These are phyloP conservation scores for Neofusicoccum sp. DNA, from an alignment of 2,329 filamentous ascomycete genomes.

Conservation along the genomic window DNA sequence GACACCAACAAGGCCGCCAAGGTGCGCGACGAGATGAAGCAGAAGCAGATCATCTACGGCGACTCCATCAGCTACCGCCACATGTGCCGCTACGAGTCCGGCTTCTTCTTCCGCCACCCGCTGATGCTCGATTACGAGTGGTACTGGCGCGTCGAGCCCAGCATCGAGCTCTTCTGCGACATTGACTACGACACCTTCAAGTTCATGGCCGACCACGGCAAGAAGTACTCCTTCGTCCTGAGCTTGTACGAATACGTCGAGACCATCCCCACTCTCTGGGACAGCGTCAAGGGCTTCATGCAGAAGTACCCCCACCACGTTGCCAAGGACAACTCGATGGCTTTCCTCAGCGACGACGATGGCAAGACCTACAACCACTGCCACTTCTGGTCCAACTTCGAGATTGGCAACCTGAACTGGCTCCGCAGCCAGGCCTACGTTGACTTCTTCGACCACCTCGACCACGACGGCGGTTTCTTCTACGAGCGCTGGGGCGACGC, in stretches of 20 bases:
- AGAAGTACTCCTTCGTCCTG: slow-evolving; percentile 97
- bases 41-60: slow-evolving; percentile 96
- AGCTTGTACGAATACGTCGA: slow-evolving; percentile 96
- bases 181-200: slow-evolving; percentile 95
- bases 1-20: slow-evolving; percentile 90
- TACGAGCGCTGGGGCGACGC: slow-evolving; percentile 99
- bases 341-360: slow-evolving; percentile 85
- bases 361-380: slow-evolving; percentile 95
- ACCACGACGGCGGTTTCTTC: slow-evolving; percentile 93
- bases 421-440: slow-evolving; percentile 83
- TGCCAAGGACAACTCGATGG: slow-evolving; percentile 78
- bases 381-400: slow-evolving; percentile 99
- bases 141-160: slow-evolving; percentile 99
- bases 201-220: slow-evolving; percentile 91
- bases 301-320: slow-evolving; percentile 87
- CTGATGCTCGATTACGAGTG: slow-evolving; percentile 96
- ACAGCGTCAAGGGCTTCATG: slow-evolving; percentile 93
- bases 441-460: slow-evolving; percentile 86
- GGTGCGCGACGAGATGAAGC: slow-evolving; percentile 90
- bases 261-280: slow-evolving; percentile 94
- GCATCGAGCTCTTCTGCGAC: slow-evolving; percentile 94
- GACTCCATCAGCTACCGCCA: slow-evolving; percentile 96
- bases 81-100: slow-evolving; percentile 99
- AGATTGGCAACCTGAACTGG: slow-evolving; percentile 92
- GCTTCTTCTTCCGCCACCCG: slow-evolving; percentile 96